Evolutionary conservation across 108 stramenopile species (phyloP).

Genomic region (Cyclostephanos invisitatus): DNA sequence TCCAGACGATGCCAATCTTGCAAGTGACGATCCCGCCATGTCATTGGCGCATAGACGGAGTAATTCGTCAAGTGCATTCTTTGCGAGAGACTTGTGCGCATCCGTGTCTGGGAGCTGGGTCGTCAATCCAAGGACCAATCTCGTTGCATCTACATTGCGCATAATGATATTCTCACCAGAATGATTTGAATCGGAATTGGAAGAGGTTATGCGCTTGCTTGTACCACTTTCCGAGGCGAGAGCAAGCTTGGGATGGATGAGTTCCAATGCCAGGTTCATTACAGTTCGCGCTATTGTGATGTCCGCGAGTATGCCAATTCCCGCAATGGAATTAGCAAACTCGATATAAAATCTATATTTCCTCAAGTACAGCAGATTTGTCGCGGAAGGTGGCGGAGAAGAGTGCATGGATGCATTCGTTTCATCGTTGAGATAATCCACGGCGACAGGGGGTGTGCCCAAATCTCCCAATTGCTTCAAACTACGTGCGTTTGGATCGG

Average conservation of each 20-base stretch:
- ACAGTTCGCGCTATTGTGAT: conserved; percentile 49
- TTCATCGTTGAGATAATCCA: conserved; percentile 35
- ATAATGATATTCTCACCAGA: conserved; percentile 40
- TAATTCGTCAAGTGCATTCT: conserved; percentile 73
- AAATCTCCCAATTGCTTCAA: conserved; percentile 31
- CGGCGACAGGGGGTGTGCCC: conserved; percentile 22
- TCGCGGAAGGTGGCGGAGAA: conserved; percentile 35
- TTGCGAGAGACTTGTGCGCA: conserved; percentile 54
- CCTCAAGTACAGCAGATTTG: conserved; percentile 67
- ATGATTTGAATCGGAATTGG: conserved; percentile 24
- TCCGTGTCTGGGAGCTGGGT: conserved; percentile 58
- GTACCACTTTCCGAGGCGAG: conserved; percentile 40
- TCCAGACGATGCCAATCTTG: conserved; percentile 78
- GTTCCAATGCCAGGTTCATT: conserved; percentile 67
- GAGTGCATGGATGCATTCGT: conserved; percentile 48
- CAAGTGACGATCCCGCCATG: conserved; percentile 69
- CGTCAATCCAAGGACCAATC: conserved; percentile 76
- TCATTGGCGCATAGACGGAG: conserved; percentile 70
- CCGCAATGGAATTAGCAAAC: conserved; percentile 66
- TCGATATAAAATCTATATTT: conserved; percentile 75
- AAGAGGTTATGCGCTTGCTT: conserved; percentile 20
- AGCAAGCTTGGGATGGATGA: conserved; percentile 68
- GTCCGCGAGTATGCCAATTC: conserved; percentile 54
- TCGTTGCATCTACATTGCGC: conserved; percentile 79
- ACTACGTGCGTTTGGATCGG: conserved; percentile 54